These are phyloP conservation scores for Balamuthia mandrillaris DNA, from an alignment of 208 protist species.

Conservation along the genomic window DNA sequence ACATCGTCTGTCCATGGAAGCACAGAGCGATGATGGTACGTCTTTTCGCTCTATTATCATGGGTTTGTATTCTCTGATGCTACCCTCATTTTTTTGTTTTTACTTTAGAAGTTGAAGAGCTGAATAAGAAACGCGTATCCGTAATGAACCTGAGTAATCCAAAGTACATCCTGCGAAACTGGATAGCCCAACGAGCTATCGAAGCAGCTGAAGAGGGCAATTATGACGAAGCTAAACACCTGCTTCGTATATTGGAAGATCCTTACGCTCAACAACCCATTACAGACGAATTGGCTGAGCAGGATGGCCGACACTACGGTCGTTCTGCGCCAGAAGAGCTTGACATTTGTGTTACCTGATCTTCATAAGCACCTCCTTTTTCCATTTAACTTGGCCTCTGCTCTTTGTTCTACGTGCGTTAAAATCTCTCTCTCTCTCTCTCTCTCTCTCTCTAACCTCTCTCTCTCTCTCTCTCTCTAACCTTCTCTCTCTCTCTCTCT, in stretches of 20 bases:
- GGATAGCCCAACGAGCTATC: conserved; percentile 35
- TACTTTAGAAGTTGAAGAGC: background rate
- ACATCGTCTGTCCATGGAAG: background rate
- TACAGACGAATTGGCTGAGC: no score
- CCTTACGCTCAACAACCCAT: no score
- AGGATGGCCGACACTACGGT: background rate
- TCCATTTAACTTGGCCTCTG: background rate
- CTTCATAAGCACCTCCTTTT: conserved; percentile 27
- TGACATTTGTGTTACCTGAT: conserved; percentile 36
- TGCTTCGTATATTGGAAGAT: no score
- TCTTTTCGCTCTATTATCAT: background rate
- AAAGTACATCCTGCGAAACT: conserved; percentile 36
- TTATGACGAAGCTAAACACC: background rate
- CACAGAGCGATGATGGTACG: background rate
- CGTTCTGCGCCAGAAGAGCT: background rate
- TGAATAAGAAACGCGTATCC: background rate
- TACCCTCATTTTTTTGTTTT: background rate
- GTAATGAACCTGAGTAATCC: conserved; percentile 30
- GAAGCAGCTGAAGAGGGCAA: conserved; percentile 3
- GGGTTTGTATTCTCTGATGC: background rate
- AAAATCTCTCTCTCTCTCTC: no score
- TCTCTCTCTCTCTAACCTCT: no score
- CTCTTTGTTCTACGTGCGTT: background rate
- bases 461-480: no score
- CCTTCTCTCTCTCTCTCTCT: no score